A percentile compares a stretch with the other conserved stretches of the same genome.
These are phyloP conservation scores for Fusarium piperis DNA, from an alignment of 2,329 filamentous ascomycete species.

Conservation along the genomic window DNA sequence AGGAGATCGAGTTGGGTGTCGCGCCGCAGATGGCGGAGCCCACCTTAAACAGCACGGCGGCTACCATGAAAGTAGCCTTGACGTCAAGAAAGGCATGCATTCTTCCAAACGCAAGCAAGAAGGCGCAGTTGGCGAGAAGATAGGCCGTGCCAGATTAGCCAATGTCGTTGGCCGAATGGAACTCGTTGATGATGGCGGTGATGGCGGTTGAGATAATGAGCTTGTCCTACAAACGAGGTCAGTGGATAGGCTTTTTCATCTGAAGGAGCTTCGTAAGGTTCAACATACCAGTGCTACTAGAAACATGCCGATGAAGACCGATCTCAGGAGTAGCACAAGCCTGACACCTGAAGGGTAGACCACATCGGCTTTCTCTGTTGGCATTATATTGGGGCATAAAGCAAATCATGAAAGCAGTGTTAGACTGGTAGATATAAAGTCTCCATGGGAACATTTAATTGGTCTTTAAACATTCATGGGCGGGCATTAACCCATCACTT, in stretches of 20 bases:
- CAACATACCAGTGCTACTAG: slow-evolving; percentile 5
- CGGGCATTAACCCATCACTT: not conserved
- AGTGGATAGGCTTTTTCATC: not conserved
- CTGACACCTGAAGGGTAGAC: not conserved
- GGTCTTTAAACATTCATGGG: not conserved
- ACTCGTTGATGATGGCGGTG: slow-evolving; percentile 49
- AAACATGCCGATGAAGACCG: slow-evolving; percentile 17
- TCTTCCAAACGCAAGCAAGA: slow-evolving; percentile 51
- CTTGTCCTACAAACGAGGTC: slow-evolving; percentile 41
- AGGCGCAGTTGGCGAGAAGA: slow-evolving; percentile 51
- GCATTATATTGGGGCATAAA: not conserved
- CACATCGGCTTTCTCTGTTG: not conserved
- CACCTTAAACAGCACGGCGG: slow-evolving; percentile 42
- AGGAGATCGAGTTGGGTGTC: slow-evolving; percentile 52
- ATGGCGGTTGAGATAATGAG: slow-evolving; percentile 52
- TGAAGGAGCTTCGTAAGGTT: not conserved
- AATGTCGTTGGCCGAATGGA: slow-evolving; percentile 42
- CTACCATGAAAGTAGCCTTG: slow-evolving; percentile 41
- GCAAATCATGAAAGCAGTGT: not conserved
- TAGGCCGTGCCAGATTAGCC: slow-evolving; percentile 49
- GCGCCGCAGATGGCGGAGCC: slow-evolving; percentile 47
- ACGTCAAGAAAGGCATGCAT: slow-evolving; percentile 54
- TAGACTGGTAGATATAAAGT: not conserved
- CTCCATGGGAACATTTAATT: not conserved
- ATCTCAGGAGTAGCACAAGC: slow-evolving; percentile 4